Evolutionary conservation across 495 filamentous ascomycete species (phyloP).

Genomic region (Tuber melanosporum): DNA sequence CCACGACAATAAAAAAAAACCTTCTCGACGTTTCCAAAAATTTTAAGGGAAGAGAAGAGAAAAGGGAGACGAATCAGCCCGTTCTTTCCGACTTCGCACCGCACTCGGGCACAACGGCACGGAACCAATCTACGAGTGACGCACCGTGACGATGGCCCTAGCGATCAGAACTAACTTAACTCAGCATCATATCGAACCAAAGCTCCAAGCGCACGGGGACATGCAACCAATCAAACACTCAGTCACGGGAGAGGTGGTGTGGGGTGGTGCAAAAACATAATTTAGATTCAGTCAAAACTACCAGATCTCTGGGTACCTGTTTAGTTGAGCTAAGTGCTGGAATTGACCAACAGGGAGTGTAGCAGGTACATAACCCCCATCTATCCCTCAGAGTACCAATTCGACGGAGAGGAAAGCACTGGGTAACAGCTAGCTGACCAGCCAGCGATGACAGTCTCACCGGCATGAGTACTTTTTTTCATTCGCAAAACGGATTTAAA

Average conservation of each 20-base stretch:
- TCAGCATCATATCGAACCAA: background rate
- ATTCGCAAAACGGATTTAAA: background rate
- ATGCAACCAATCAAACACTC: background rate
- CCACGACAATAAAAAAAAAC: constrained; percentile 2
- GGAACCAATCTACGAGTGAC: background rate
- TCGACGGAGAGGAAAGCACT: background rate
- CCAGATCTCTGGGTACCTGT: constrained; percentile 1
- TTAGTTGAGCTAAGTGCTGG: background rate
- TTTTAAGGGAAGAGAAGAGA: background rate
- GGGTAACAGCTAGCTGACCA: background rate
- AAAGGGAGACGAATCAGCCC: background rate
- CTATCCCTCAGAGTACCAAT: background rate
- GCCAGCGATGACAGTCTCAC: background rate
- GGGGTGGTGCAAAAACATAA: background rate
- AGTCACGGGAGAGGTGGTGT: background rate
- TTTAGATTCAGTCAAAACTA: constrained; percentile 5
- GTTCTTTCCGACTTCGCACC: background rate
- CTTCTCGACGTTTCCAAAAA: constrained; percentile 3
- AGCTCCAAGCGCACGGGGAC: background rate
- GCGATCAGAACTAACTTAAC: background rate
- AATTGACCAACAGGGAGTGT: constrained; percentile 3
- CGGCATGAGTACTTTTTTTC: background rate
- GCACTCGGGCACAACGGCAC: background rate
- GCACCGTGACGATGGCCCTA: background rate
- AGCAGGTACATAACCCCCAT: background rate